A percentile compares a stretch with the other conserved stretches of the same genome.
These are phyloP conservation scores for Oryza glaberrima DNA, from an alignment of 176 grass and related monocot species.

Conservation along the genomic window DNA sequence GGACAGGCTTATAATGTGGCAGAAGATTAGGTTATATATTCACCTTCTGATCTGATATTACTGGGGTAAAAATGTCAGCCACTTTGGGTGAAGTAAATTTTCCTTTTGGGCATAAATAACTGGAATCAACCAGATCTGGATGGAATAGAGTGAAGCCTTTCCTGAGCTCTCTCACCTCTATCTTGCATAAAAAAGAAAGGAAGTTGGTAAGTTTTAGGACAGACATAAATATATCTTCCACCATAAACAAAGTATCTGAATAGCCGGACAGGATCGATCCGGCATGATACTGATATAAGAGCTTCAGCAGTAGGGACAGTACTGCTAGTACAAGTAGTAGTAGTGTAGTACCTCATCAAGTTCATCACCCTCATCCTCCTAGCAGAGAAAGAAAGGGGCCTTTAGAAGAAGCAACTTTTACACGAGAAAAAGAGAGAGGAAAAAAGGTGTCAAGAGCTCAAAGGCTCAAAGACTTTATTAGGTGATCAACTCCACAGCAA, in stretches of 20 bases:
- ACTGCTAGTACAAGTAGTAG: constrained; percentile 26
- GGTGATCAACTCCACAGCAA: constrained; percentile 47
- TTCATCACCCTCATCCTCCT: constrained; percentile 46
- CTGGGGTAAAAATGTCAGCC: constrained; percentile 36
- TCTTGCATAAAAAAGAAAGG: constrained; percentile 45
- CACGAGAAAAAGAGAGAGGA: constrained; percentile 13
- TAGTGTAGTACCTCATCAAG: constrained; percentile 37
- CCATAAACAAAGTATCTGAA: constrained; percentile 56
- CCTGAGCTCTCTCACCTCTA: constrained; percentile 23
- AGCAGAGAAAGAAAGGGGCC: background rate
- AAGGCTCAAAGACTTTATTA: constrained; percentile 31
- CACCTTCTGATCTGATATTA: constrained; percentile 31
- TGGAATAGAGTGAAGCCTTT: constrained; percentile 40
- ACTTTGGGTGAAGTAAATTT: constrained; percentile 35
- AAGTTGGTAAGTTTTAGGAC: constrained; percentile 43
- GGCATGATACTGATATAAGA: constrained; percentile 21
- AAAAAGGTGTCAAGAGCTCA: constrained; percentile 19
- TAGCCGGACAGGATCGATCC: constrained; percentile 46
- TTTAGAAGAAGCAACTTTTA: background rate
- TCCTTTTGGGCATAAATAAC: background rate
- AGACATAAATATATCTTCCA: constrained; percentile 37
- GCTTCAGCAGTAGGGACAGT: constrained; percentile 21
- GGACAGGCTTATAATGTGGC: constrained; percentile 25
- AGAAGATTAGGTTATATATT: constrained; percentile 29
- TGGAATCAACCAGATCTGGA: constrained; percentile 36